Evolutionary conservation across 176 grass and related monocot species (phyloP).

Genomic region (Avena atlantica): DNA sequence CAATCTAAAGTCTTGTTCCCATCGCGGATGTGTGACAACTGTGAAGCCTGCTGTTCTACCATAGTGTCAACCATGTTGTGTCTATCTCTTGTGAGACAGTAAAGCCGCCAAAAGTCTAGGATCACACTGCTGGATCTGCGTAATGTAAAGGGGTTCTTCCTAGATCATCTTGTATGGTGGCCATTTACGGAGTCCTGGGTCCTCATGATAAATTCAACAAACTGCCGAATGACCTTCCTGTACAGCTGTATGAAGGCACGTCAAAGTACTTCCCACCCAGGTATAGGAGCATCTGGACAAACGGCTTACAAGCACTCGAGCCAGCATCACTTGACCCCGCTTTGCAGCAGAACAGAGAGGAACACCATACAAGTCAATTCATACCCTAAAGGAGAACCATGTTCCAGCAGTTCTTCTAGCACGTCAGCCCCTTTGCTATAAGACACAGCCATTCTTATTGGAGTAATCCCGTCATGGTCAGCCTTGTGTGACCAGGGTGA

Average conservation of each 20-base stretch:
- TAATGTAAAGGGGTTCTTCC: constrained; percentile 34
- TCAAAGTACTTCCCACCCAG: background rate
- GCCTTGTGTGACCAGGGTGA: background rate
- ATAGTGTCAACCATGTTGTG: too few relatives aligned
- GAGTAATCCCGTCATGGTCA: background rate
- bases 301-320: background rate
- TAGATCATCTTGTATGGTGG: background rate
- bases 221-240: background rate
- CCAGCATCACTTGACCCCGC: background rate
- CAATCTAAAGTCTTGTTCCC: too few relatives aligned
- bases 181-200: background rate
- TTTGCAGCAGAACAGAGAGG: background rate
- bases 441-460: background rate
- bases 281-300: background rate
- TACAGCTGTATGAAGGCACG: background rate
- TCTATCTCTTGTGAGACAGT: background rate
- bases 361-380: background rate
- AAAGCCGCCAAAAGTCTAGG: background rate
- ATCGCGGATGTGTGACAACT: too few relatives aligned
- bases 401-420: background rate
- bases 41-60: too few relatives aligned
- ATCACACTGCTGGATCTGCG: constrained; percentile 13
- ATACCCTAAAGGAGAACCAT: constrained; percentile 10
- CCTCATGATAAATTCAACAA: background rate
- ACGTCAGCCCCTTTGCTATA: background rate